These are phyloP conservation scores for Aspergillus nidulans DNA, from an alignment of 495 filamentous ascomycete genomes.

Conservation along the genomic window DNA sequence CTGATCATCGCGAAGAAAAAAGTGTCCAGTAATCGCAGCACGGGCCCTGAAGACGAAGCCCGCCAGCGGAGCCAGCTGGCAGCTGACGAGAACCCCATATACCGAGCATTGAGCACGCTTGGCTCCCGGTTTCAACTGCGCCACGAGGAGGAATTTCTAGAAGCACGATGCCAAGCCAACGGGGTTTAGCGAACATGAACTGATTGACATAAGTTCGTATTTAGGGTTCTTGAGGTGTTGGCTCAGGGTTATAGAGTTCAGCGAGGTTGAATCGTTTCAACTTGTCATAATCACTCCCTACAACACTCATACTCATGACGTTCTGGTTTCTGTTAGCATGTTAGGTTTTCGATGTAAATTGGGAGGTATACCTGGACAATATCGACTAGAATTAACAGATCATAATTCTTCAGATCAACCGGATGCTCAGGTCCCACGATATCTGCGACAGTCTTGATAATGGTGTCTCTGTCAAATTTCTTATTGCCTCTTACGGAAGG, in stretches of 20 bases:
- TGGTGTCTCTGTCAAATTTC: constrained; percentile 62
- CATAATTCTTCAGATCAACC: constrained; percentile 77
- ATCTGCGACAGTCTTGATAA: constrained; percentile 78
- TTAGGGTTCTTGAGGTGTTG: not conserved
- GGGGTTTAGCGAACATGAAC: not conserved
- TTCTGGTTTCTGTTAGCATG: constrained; percentile 45
- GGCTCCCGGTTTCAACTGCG: not conserved
- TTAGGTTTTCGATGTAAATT: not conserved
- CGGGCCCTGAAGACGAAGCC: not conserved
- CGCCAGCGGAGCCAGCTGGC: not conserved
- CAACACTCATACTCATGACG: constrained; percentile 73
- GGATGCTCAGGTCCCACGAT: constrained; percentile 65
- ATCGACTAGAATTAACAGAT: constrained; percentile 82
- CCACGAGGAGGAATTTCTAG: not conserved
- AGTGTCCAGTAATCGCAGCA: not conserved
- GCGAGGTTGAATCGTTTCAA: constrained; percentile 18
- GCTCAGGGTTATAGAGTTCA: constrained; percentile 12
- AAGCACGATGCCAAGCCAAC: constrained; percentile 2
- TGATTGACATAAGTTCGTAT: not conserved
- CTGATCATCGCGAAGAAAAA: not conserved
- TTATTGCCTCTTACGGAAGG: constrained; percentile 76
- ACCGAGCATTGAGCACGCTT: not conserved
- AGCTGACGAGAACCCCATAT: not conserved
- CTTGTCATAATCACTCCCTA: constrained; percentile 61
- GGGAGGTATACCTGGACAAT: constrained; percentile 68